Evolutionary conservation across 805 yeast species (phyloP).

Genomic region (Candida tammaniensis): DNA sequence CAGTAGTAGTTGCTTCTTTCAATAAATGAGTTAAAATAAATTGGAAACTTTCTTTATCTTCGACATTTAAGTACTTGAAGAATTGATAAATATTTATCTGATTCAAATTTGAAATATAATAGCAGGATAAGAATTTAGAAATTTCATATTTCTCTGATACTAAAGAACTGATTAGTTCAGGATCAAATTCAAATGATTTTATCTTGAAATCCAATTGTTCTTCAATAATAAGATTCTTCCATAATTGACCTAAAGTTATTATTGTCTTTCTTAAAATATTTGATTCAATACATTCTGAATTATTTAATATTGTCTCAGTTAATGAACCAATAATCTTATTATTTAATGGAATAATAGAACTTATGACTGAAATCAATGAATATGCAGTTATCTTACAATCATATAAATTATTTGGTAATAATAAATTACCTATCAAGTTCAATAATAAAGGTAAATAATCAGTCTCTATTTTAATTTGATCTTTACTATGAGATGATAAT

Average conservation of each 20-base stretch:
- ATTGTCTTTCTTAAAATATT: constrained; percentile 28
- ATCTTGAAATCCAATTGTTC: neutral
- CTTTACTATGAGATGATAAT: constrained; percentile 58
- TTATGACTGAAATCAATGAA: constrained; percentile 74
- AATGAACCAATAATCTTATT: constrained; percentile 27
- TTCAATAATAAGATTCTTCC: constrained; percentile 18
- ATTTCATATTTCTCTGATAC: constrained; percentile 10
- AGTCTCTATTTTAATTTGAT: constrained; percentile 42
- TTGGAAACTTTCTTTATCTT: constrained; percentile 11
- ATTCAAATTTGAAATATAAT: constrained; percentile 24
- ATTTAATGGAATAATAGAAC: constrained; percentile 64
- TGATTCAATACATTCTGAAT: constrained; percentile 18
- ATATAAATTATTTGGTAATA: constrained; percentile 27
- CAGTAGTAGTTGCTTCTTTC: constrained; percentile 14
- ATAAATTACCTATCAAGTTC: constrained; percentile 55
- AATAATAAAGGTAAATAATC: constrained; percentile 53
- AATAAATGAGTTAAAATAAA: constrained; percentile 15
- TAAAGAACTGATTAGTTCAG: constrained; percentile 1
- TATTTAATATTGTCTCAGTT: constrained; percentile 29
- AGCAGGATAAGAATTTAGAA: constrained; percentile 29
- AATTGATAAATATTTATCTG: constrained; percentile 18
- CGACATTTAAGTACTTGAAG: constrained; percentile 22
- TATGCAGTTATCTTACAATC: constrained; percentile 83
- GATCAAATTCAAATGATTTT: constrained; percentile 8
- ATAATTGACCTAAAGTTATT: constrained; percentile 40